A percentile compares a stretch with the other conserved stretches of the same genome.
phyloP scores from a whole-genome alignment of 2,329 filamentous ascomycete genomes.

The Neonectria neomacrospora region DNA sequence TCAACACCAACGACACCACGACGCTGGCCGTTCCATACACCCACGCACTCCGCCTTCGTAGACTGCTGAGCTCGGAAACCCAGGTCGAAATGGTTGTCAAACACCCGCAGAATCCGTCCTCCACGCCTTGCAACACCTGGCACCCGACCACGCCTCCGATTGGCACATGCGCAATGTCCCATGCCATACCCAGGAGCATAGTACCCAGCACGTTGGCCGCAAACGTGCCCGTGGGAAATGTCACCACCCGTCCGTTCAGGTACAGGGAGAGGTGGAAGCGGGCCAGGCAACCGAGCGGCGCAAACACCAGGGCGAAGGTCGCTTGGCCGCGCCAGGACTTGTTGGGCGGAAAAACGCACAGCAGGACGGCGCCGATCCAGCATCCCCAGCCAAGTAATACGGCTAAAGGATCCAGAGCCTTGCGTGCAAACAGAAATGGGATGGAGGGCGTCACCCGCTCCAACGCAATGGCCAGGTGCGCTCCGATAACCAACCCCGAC shows the following conservation, averaged over 20 bases:
- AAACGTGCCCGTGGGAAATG: constrained; percentile 90
- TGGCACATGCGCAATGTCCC: constrained; percentile 78
- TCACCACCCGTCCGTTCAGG: constrained; percentile 73
- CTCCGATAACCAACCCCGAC: constrained; percentile 75
- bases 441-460: constrained; percentile 70
- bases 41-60: constrained; percentile 69
- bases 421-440: constrained; percentile 66
- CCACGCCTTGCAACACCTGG: constrained; percentile 73
- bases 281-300: constrained; percentile 79
- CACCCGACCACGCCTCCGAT: constrained; percentile 69
- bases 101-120: constrained; percentile 76
- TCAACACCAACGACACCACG: constrained; percentile 63
- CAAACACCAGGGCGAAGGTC: constrained; percentile 82
- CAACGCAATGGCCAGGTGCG: constrained; percentile 76
- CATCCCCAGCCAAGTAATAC: constrained; percentile 75
- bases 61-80: constrained; percentile 68
- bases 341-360: constrained; percentile 78
- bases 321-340: constrained; percentile 80
- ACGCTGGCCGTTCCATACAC: constrained; percentile 74
- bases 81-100: constrained; percentile 75
- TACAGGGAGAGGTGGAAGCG: constrained; percentile 78
- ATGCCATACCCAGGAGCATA: constrained; percentile 77
- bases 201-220: constrained; percentile 83
- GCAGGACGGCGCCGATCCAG: constrained; percentile 81
- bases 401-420: constrained; percentile 70